A percentile compares a stretch with the other conserved stretches of the same genome.
These are phyloP conservation scores for Pelargonium nanum DNA, from an alignment of 345 rosid genomes.

Conservation along the genomic window DNA sequence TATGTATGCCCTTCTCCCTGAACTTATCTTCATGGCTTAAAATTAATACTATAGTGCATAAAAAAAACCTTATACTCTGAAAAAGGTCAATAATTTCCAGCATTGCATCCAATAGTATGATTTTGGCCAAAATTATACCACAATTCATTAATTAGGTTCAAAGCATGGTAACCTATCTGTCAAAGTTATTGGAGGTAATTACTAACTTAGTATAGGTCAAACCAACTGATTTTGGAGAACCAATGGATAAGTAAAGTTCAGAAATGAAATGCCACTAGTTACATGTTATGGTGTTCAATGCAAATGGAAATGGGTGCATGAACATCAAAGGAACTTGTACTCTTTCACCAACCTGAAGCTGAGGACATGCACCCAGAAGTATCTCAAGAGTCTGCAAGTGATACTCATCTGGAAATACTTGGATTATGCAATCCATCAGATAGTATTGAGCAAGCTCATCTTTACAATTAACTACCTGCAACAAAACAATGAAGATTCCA, in stretches of 20 bases:
- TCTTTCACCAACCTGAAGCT: conserved; percentile 67
- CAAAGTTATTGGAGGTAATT: no score
- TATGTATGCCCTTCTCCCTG: background rate
- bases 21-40: background rate
- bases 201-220: no score
- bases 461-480: conserved; percentile 92
- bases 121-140: background rate
- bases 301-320: background rate
- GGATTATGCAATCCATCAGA: conserved; percentile 97
- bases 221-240: no score
- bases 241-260: no score
- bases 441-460: conserved; percentile 92
- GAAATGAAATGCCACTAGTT: no score
- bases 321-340: background rate
- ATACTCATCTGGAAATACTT: conserved; percentile 98
- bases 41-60: background rate
- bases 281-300: background rate
- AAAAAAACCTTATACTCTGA: background rate
- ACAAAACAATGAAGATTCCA: conserved; percentile 7
- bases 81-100: no score
- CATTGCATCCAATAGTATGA: background rate
- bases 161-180: background rate
- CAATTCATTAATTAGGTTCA: background rate
- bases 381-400: conserved; percentile 97
- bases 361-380: conserved; percentile 86